Evolutionary conservation across 768 basidiomycete genomes (phyloP), one percentile per base, ranked within the genome.

Genomic region (Podaxis sp.): DNA sequence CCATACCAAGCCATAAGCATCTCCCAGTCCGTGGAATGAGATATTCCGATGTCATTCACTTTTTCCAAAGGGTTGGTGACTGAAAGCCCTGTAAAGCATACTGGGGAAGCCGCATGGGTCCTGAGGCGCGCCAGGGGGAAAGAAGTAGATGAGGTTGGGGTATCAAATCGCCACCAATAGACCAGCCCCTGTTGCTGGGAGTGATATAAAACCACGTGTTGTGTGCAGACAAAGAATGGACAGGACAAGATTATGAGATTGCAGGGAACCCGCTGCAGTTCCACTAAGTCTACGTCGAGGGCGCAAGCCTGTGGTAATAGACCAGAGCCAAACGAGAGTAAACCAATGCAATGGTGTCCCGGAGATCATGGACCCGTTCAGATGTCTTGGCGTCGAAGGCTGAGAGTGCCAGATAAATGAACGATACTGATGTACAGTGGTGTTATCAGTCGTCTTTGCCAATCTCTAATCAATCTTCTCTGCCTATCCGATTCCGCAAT

Each of bases 401-500:
- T 23, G 0, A 48, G 9, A 16, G 27, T 14, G 27, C 18, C 11
- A 48, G 47, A 13, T 7, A 4, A 4, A 27, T 25, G 25, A 23
- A 21, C 47, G 13, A 27, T 9, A 23, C 9, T 48, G 47, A 48
- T 48, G 4, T 4, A 27, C 21, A 48, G 23, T 7, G 5, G 21
- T 13, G 7, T 25, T 48, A 9, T 25, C 25, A 13, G 14, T 25
- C 25, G 5, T 5, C 13, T 42, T 55, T 27, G 13, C 14, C 37
- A 23, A 55, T 55, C 54, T 55, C 38, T 10, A 16, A 55, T 55
- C 54, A 55, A 55, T 55, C 54, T 55, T 55, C 47, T 13, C 25
- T 21, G 10, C 21, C 3, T 11, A 13, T n/a, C 28, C 57, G 21
- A 16, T 6, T 38, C 32, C 14, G 5, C 5, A 25, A 4, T 50